These are phyloP conservation scores for Diutina rugosa DNA, from an alignment of 1,139 yeast genomes.

Conservation along the genomic window DNA sequence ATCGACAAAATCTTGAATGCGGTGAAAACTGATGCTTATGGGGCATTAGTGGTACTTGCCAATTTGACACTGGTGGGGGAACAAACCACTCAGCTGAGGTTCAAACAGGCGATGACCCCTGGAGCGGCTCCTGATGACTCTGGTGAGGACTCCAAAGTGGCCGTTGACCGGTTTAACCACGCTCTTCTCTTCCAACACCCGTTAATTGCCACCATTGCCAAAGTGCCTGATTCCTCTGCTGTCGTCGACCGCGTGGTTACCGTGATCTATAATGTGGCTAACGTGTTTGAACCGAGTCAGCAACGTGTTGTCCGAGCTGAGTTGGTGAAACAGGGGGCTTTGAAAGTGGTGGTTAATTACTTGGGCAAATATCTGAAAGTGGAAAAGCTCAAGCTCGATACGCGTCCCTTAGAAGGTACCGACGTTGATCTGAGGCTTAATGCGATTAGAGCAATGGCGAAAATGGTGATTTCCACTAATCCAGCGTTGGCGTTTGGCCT, in stretches of 20 bases:
- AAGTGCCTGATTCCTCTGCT: background rate
- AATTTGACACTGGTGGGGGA: constrained; percentile 4
- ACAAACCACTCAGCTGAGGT: constrained; percentile 14
- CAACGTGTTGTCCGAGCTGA: constrained; percentile 16
- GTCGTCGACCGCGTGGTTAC: background rate
- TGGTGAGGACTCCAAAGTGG: constrained; percentile 6
- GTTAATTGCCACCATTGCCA: background rate
- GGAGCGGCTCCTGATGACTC: constrained; percentile 3
- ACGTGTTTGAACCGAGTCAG: constrained; percentile 8
- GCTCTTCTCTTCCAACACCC: background rate
- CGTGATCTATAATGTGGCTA: constrained; percentile 11
- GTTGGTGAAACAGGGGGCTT: constrained; percentile 33
- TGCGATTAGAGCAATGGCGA: constrained; percentile 26
- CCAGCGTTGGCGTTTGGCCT: constrained; percentile 26
- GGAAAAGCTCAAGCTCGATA: constrained; percentile 7
- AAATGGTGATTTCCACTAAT: constrained; percentile 29
- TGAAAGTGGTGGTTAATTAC: constrained; percentile 23
- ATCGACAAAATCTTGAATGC: constrained; percentile 5
- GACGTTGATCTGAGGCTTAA: constrained; percentile 12
- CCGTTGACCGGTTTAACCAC: constrained; percentile 3
- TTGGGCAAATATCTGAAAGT: constrained; percentile 21
- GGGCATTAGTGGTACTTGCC: constrained; percentile 5
- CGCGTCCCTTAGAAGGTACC: constrained; percentile 11
- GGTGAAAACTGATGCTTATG: constrained; percentile 6
- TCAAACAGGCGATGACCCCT: constrained; percentile 6